A percentile compares a stretch with the other conserved stretches of the same genome.
Conservation (phyloP, 208 protist genomes). For the Leishmania turanica region DNA sequence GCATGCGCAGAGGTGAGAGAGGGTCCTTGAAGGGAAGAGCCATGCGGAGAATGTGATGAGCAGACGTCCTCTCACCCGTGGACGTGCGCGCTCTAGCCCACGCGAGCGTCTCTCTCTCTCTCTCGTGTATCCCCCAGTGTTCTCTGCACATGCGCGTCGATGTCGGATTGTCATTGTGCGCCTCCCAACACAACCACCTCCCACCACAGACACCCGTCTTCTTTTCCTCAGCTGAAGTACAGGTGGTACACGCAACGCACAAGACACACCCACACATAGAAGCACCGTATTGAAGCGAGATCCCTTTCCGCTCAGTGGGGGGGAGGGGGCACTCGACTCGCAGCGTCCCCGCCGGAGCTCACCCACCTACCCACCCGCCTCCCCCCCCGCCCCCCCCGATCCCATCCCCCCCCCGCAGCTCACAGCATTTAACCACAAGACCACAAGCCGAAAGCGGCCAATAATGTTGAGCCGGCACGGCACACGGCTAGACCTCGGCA, state of each 20-base stretch:
- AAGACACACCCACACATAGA: background rate
- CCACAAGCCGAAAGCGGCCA: background rate
- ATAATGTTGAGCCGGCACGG: slow-evolving; percentile 72
- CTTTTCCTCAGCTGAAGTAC: background rate
- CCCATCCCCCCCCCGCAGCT: background rate
- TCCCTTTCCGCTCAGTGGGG: background rate
- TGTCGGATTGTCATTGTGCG: background rate
- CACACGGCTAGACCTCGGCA: slow-evolving; percentile 80
- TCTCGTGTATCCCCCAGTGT: background rate
- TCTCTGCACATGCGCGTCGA: background rate
- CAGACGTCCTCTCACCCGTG: background rate
- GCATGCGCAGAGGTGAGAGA: background rate
- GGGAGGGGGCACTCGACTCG: background rate
- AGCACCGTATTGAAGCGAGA: background rate
- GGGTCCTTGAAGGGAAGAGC: background rate
- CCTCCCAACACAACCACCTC: background rate
- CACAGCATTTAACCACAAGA: background rate
- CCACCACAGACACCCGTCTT: slow-evolving; percentile 2
- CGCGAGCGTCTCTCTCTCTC: background rate
- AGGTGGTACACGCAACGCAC: background rate
- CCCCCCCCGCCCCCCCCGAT: background rate
- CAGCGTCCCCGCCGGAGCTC: background rate
- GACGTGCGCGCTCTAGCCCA: background rate
- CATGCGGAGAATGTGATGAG: background rate
- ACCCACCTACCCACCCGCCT: background rate